Evolutionary conservation across 202 grass and related monocot genomes (phyloP).

Genomic region (Panicum virgatum): DNA sequence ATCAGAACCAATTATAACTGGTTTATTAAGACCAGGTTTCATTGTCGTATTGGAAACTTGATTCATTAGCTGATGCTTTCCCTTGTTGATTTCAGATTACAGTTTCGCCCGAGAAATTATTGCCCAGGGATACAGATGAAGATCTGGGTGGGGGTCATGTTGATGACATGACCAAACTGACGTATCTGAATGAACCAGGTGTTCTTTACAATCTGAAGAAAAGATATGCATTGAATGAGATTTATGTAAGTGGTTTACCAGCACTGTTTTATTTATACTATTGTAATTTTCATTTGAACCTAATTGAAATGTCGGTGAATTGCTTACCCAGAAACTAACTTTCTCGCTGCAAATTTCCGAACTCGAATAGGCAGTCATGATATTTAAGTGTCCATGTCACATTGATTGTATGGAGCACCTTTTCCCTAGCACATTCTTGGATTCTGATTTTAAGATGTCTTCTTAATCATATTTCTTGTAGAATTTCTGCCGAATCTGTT

Average conservation of each 20-base stretch:
- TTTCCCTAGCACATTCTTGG: not conserved
- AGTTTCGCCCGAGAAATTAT: conserved; percentile 57
- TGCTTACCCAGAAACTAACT: not conserved
- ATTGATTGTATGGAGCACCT: not conserved
- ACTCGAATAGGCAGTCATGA: not conserved
- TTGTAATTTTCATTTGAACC: not conserved
- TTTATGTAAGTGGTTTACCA: conserved; percentile 65
- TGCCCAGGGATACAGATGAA: conserved; percentile 88
- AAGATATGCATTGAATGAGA: conserved; percentile 96
- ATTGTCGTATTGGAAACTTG: conserved; percentile 7
- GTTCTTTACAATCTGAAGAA: conserved; percentile 94
- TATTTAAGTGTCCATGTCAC: not conserved
- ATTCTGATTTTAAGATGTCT: not conserved
- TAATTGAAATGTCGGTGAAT: not conserved
- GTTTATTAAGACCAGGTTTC: not conserved
- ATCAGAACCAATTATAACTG: not conserved
- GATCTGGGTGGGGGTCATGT: conserved; percentile 92
- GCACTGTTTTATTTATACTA: conserved; percentile 14
- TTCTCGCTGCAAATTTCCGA: not conserved
- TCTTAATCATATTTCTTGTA: not conserved
- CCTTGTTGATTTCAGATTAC: conserved; percentile 47
- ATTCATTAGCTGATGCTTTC: conserved; percentile 22
- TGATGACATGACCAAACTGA: conserved; percentile 98
- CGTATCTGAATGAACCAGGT: conserved; percentile 95
- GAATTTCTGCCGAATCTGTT: not conserved